Conservation (phyloP, 129 eudicot genomes). For the Escallonia herrerae region DNA sequence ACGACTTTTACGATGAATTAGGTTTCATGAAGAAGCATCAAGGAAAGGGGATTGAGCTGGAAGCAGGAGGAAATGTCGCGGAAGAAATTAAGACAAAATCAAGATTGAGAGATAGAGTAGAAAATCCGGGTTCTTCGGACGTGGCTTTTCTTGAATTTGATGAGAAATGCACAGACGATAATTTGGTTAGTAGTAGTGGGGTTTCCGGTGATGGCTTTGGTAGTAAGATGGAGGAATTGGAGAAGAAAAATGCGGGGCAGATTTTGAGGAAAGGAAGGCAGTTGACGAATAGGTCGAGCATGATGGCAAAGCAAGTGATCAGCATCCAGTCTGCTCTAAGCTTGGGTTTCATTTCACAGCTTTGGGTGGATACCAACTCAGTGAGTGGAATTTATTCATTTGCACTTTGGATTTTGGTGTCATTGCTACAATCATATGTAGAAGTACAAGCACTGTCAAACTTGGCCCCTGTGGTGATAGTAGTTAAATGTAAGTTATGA, state of each 20-base stretch:
- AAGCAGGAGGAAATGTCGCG: background rate
- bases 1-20: conserved; percentile 10
- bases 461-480: no score
- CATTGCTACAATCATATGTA: no score
- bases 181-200: conserved; percentile 13
- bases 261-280: conserved; percentile 31
- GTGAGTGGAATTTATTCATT: conserved; percentile 32
- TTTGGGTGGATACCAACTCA: conserved; percentile 62
- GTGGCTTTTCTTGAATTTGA: conserved; percentile 16
- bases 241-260: background rate
- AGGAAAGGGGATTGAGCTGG: background rate
- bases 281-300: conserved; percentile 46
- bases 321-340: conserved; percentile 58
- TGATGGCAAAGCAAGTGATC: conserved; percentile 79
- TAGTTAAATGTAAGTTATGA: no score
- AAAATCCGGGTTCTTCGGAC: background rate
- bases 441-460: no score
- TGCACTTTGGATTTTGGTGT: background rate
- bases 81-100: conserved; percentile 7
- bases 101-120: background rate
- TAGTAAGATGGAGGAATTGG: conserved; percentile 27
- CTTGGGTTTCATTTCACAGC: conserved; percentile 70
- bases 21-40: conserved; percentile 18
- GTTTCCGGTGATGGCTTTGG: background rate
- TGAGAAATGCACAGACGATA: conserved; percentile 7